Percentiles rank a stretch among this genome's conserved stretches.
Conservation (phyloP, 192 early-diverging fungal genomes). For the Pilobolus umbonatus region DNA sequence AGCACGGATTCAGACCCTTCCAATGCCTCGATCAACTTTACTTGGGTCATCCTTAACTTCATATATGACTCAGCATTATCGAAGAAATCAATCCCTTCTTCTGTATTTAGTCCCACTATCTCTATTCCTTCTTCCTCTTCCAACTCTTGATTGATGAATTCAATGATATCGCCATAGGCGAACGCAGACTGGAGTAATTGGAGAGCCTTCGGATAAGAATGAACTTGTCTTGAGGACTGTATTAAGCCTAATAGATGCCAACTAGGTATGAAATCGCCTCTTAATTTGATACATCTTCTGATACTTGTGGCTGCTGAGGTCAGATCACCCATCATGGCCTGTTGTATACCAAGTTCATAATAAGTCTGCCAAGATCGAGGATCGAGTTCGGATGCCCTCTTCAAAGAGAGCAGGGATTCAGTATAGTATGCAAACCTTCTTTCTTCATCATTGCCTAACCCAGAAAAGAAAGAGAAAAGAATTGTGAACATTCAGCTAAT, state of each 20-base stretch:
- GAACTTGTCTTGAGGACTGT: constrained; percentile 49
- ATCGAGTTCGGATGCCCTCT: constrained; percentile 43
- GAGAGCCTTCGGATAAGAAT: constrained; percentile 56
- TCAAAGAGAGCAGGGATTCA: constrained; percentile 23
- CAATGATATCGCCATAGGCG: constrained; percentile 45
- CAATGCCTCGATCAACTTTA: constrained; percentile 21
- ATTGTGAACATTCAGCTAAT: too few species aligned
- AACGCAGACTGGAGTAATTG: constrained; percentile 58
- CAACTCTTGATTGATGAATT: constrained; percentile 35
- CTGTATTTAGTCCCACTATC: constrained; percentile 53
- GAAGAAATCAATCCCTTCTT: constrained; percentile 41
- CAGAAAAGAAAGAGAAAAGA: not conserved
- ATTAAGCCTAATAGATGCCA: constrained; percentile 69
- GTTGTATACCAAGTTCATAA: constrained; percentile 63
- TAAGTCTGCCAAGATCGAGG: constrained; percentile 49
- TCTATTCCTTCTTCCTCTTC: constrained; percentile 49
- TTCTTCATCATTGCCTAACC: constrained; percentile 10
- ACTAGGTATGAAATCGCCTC: constrained; percentile 54
- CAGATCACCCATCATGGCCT: constrained; percentile 59
- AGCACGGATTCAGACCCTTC: constrained; percentile 35
- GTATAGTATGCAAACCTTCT: constrained; percentile 1
- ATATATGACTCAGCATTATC: constrained; percentile 41
- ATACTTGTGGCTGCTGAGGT: constrained; percentile 44
- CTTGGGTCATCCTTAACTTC: not conserved
- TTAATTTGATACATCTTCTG: constrained; percentile 50